Percentiles rank a stretch among this genome's conserved stretches.
phyloP scores from a whole-genome alignment of 495 filamentous ascomycete species.

The Trichoderma reesei region DNA sequence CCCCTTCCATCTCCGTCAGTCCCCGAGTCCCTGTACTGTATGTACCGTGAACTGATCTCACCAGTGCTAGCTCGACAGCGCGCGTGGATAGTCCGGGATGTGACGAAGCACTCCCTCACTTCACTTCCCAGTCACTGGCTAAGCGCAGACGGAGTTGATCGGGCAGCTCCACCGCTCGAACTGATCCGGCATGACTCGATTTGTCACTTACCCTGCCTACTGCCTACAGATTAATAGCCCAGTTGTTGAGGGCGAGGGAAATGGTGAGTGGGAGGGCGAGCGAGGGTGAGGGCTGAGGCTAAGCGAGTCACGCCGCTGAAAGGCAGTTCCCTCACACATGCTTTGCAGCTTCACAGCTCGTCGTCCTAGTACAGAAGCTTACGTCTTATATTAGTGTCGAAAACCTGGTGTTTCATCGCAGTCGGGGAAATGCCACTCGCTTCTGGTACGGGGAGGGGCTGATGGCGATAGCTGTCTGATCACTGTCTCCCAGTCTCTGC shows the following conservation, averaged over 20 bases:
- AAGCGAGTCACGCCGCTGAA: background rate
- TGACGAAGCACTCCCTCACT: background rate
- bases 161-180: background rate
- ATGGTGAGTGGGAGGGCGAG: background rate
- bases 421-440: background rate
- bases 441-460: background rate
- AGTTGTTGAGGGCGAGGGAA: background rate
- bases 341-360: background rate
- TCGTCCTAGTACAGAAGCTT: background rate
- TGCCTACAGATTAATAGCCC: background rate
- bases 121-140: background rate
- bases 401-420: background rate
- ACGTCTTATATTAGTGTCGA: background rate
- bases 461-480: background rate
- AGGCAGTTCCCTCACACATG: background rate
- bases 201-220: background rate
- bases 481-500: background rate
- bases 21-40: background rate
- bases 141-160: background rate
- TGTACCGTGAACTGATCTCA: background rate
- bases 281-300: slow-evolving; percentile 1
- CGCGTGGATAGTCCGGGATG: background rate
- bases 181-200: background rate
- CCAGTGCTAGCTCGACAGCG: background rate
- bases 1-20: background rate